Evolutionary conservation across 2,329 filamentous ascomycete species (phyloP).

Genomic region (Penicillium palitans): DNA sequence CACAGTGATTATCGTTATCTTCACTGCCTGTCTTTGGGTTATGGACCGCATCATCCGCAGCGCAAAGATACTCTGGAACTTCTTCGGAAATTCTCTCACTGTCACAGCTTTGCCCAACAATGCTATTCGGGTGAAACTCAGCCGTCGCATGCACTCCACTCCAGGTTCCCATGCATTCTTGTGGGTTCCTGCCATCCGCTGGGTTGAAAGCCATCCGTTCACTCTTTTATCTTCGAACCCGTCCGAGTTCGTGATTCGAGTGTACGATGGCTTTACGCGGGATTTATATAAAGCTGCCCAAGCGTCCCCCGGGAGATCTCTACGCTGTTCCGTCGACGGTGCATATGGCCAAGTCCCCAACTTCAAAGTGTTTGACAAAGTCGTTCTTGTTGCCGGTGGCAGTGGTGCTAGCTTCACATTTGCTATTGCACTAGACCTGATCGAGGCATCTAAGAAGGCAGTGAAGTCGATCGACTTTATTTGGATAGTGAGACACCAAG

Average conservation of each 20-base stretch:
- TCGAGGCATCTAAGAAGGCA: not conserved
- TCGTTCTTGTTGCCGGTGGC: constrained; percentile 7
- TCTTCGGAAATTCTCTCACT: constrained; percentile 9
- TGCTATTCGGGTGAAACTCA: constrained; percentile 4
- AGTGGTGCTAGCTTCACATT: constrained; percentile 10
- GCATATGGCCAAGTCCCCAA: constrained; percentile 8
- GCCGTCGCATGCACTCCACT: not conserved
- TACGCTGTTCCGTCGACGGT: constrained; percentile 8
- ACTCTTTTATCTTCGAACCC: constrained; percentile 3
- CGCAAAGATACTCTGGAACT: constrained; percentile 13
- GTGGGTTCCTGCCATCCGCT: constrained; percentile 8
- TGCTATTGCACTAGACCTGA: constrained; percentile 8
- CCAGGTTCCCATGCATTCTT: constrained; percentile 5
- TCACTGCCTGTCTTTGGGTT: constrained; percentile 13
- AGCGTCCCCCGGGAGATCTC: not conserved
- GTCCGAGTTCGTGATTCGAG: constrained; percentile 5
- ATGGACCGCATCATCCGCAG: constrained; percentile 11
- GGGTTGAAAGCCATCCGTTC: constrained; percentile 8
- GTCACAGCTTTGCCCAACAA: constrained; percentile 6
- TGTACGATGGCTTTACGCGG: constrained; percentile 8
- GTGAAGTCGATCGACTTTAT: constrained; percentile 1
- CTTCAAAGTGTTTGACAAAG: constrained; percentile 7
- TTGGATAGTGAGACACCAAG: not conserved
- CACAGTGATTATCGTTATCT: constrained; percentile 10
- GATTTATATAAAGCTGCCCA: constrained; percentile 1